These are phyloP conservation scores for Gilbertella persicaria DNA, from an alignment of 371 early-diverging fungal genomes.

Conservation along the genomic window DNA sequence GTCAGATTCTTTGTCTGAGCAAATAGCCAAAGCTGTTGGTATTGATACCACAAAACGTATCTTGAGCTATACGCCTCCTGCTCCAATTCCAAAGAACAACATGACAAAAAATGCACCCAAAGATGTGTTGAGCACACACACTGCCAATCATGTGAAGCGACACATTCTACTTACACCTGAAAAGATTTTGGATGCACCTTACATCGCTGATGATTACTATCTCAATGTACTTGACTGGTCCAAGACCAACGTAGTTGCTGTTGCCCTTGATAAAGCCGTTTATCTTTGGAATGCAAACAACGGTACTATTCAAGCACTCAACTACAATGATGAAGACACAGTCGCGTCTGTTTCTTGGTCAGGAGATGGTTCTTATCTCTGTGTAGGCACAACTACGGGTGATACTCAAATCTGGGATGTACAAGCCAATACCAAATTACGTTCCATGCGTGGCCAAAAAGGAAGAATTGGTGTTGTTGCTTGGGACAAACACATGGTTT, in stretches of 20 bases:
- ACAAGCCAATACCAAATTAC: constrained; percentile 64
- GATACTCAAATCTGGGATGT: constrained; percentile 88
- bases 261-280: constrained; percentile 86
- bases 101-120: constrained; percentile 11
- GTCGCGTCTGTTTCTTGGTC: constrained; percentile 82
- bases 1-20: constrained; percentile 66
- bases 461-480: constrained; percentile 82
- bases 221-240: constrained; percentile 98
- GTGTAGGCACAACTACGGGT: constrained; percentile 87
- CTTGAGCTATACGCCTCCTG: constrained; percentile 17
- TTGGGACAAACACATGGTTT: constrained; percentile 86
- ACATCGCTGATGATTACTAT: constrained; percentile 95
- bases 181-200: constrained; percentile 89
- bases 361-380: constrained; percentile 75
- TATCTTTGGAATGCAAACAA: constrained; percentile 93
- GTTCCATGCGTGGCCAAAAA: constrained; percentile 75
- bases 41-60: constrained; percentile 56
- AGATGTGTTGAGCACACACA: constrained; percentile 33
- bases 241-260: constrained; percentile 74
- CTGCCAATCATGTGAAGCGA: constrained; percentile 50
- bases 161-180: constrained; percentile 72
- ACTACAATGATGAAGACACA: constrained; percentile 54
- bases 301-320: constrained; percentile 72
- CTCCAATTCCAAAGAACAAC: neutral
- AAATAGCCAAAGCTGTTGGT: constrained; percentile 80